Base-by-base conservation (phyloP, 148 eudicot species). In the Cornus florida region DNA sequence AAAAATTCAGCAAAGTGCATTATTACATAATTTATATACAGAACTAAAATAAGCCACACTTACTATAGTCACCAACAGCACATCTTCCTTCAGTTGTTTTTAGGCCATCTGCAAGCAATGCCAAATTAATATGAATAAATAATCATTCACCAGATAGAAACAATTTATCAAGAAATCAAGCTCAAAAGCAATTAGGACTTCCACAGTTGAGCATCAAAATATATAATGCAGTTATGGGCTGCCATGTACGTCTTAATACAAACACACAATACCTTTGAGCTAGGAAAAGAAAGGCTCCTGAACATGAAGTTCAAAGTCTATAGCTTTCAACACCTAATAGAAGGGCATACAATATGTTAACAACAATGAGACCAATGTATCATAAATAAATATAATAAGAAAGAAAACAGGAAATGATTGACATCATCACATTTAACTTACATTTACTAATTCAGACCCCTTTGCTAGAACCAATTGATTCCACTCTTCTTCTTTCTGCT, bases 31-130 rank as follows among this genome's bases (percentile, higher is more conserved):
- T 53, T 43, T 11, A 53, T 53, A 53, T 53, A 53, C 14, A 53
- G 33, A 35, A 74, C 16, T 57, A 31, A 38, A 76, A 46, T 32
- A 66, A 8, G 60, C 33, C 77, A 38, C 85, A 94, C 98, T 85
- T 84, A 74, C 88, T 91, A 85, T 91, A 94, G 83, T 90, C 86
- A 39, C 98, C 98, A 75, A 83, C 85, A 43, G 97, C 97, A 81
- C 95, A 95, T 83, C 98, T 90, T 79, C 98, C 98, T 89, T 95
- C 97, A 86, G 88, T 78, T 67, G 94, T 91, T 86, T 95, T 95
- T 70, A 53, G 62, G 72, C 97, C 98, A 82, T 93, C 98, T 93
- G 59, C 59, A 53, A 53, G 79, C 69, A 77, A 39, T 64, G 20
- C 33, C 75, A 76, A 70, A 70, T n/a, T 59, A 70, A 24, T 20